A percentile compares a stretch with the other conserved stretches of the same genome.
Evolutionary conservation across 2,329 filamentous ascomycete genomes (phyloP).

Genomic region (Graphiopsis chlorocephala): DNA sequence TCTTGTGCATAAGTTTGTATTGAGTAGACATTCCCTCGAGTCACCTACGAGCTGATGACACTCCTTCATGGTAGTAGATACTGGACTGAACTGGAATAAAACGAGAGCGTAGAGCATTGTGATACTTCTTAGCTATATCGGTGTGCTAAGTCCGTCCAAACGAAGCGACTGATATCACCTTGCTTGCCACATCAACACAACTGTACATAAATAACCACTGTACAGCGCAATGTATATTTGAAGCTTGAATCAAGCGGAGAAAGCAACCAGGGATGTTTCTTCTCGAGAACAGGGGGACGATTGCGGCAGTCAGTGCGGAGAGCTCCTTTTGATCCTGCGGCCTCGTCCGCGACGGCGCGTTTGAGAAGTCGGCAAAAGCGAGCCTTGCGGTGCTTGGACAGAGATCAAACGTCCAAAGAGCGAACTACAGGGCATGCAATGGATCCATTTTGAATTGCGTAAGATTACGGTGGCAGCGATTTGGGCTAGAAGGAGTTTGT

Average conservation of each 20-base stretch:
- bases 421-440: too few relatives aligned
- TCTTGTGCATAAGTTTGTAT: background rate
- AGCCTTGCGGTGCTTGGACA: too few relatives aligned
- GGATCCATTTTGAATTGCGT: background rate
- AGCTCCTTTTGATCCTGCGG: constrained; percentile 2
- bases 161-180: background rate
- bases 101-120: background rate
- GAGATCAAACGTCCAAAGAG: background rate
- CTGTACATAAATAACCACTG: background rate
- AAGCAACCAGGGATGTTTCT: background rate
- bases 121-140: background rate
- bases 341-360: constrained; percentile 5
- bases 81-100: background rate
- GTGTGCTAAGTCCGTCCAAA: background rate
- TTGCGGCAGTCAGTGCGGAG: background rate
- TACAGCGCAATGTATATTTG: background rate
- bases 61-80: background rate
- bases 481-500: background rate
- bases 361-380: background rate
- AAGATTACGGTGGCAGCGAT: background rate
- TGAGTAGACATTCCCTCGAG: background rate
- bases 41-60: too few relatives aligned
- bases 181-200: background rate
- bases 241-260: background rate
- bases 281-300: background rate